phyloP scores from a whole-genome alignment of 345 rosid genomes.

The Citrus glauca region DNA sequence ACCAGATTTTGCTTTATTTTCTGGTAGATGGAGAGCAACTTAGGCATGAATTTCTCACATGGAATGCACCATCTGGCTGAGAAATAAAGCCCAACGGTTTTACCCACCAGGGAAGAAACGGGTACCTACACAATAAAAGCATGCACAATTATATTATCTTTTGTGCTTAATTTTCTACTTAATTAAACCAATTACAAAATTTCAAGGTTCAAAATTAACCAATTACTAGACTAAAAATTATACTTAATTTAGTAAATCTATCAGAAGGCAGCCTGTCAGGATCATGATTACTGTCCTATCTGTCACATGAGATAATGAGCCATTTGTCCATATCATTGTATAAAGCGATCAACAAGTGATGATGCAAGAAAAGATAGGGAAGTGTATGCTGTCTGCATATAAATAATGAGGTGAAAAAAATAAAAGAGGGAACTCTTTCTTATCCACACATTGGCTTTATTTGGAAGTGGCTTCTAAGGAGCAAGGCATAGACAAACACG shows the following conservation, averaged over 20 bases:
- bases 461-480: not conserved
- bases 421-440: not conserved
- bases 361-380: not conserved
- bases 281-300: not conserved
- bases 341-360: not conserved
- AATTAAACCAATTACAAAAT: not conserved
- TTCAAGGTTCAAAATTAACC: too few species aligned
- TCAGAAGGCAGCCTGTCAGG: not conserved
- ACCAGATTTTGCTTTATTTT: constrained; percentile 33
- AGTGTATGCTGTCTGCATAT: not conserved
- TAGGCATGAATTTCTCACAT: constrained; percentile 44
- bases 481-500: not conserved
- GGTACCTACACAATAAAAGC: constrained; percentile 33
- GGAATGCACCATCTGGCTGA: constrained; percentile 64
- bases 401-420: not conserved
- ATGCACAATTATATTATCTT: not conserved
- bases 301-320: not conserved
- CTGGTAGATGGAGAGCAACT: constrained; percentile 43
- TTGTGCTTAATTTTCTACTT: not conserved
- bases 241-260: not conserved
- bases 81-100: constrained; percentile 52
- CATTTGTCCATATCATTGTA: not conserved
- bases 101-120: constrained; percentile 42
- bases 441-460: not conserved
- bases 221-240: not conserved